Percentiles rank a stretch among this genome's conserved stretches.
phyloP scores from a whole-genome alignment of 1,139 yeast species.

The Debaryomycetaceae sp. region DNA sequence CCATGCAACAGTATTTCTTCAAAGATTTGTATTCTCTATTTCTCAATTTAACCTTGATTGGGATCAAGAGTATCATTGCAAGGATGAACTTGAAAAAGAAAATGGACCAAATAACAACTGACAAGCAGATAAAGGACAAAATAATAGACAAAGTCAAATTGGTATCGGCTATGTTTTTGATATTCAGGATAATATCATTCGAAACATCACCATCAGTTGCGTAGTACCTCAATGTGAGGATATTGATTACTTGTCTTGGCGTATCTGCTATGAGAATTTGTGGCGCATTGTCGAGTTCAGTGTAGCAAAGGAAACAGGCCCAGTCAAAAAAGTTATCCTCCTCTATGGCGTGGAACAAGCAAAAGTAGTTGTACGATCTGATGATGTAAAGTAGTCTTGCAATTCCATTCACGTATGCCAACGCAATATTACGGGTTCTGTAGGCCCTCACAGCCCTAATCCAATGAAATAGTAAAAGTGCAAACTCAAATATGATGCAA shows the following conservation, averaged over 20 bases:
- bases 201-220: constrained; percentile 46
- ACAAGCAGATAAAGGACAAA: constrained; percentile 69
- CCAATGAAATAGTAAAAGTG: constrained; percentile 56
- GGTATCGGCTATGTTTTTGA: constrained; percentile 54
- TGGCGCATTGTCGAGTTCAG: constrained; percentile 63
- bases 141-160: constrained; percentile 67
- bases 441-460: constrained; percentile 58
- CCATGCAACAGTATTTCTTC: constrained; percentile 56
- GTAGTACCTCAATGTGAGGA: constrained; percentile 60
- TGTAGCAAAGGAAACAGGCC: constrained; percentile 64
- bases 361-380: constrained; percentile 59
- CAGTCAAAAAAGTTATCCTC: constrained; percentile 65
- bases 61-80: constrained; percentile 56
- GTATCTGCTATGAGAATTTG: constrained; percentile 71
- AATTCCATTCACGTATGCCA: constrained; percentile 65
- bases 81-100: constrained; percentile 58
- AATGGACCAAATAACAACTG: constrained; percentile 71
- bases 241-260: constrained; percentile 86
- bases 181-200: constrained; percentile 48
- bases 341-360: constrained; percentile 68
- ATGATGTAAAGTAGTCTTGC: constrained; percentile 59
- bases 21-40: constrained; percentile 35
- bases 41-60: constrained; percentile 49
- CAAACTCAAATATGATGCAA: constrained; percentile 74
- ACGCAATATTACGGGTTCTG: constrained; percentile 62